Evolutionary conservation across 208 protist genomes (phyloP), one percentile per base, ranked within the genome.

Genomic region (Crithidia acanthocephali): DNA sequence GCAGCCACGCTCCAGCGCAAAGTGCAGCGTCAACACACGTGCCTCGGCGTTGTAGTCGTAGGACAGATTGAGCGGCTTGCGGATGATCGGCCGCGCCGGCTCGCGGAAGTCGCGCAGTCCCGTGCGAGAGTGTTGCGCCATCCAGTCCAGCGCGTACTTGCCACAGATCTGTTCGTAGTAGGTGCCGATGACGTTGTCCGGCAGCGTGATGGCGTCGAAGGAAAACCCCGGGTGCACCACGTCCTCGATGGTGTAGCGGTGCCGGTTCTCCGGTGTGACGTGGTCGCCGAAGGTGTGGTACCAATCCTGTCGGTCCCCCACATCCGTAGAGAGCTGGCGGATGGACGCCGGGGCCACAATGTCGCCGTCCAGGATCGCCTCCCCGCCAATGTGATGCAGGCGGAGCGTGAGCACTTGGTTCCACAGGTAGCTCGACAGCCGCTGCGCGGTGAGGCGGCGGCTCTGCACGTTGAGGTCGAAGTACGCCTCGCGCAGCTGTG

Each of bases 171-270:
- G 83, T 48, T 76, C 59, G 62, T 93, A 96, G 74, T 90, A 92
- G 27, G 75, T 80, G 15, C 83, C 87, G 25, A 94, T 71, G 5
- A 63, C 63, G 74, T 96, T 96, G 32, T 76, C 47, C 4, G 91
- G 91, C 16, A 90, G 80, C 33, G 62, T 50, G 63, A 88, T 86
- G 42, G 74, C 83, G 51, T 94, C 87, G 59, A 96, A 96, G 44
- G 84, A 88, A 58, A 96, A 94, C 33, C 87, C 88, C 6, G 88
- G 87, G 66, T 96, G 91, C 22, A 96, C 79, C 4, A 96, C 88
- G 64, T 96, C 88, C 16, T 73, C 76, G 45, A 94, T 91, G 30
- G 82, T 76, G 76, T 84, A 84, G 27, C 28, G 56, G 53, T 77
- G 28, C 28, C 60, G 67, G 28, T 91, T 88, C 52, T 53, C 76